Evolutionary conservation across 768 basidiomycete species (phyloP).

Genomic region (Russula olivacea): DNA sequence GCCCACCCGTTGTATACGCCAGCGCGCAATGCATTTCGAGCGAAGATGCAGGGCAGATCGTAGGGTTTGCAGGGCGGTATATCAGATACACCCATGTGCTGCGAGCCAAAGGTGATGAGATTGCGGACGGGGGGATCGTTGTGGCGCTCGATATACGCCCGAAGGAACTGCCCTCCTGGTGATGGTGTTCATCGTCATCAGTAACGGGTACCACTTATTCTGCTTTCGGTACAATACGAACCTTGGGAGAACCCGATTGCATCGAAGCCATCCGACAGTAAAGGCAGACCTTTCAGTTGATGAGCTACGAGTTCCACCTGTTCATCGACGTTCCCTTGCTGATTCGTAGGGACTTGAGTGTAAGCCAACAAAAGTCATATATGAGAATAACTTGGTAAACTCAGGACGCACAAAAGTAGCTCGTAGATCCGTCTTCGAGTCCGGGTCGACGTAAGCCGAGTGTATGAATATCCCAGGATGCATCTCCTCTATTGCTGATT

Average conservation of each 20-base stretch:
- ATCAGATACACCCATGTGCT: conserved; percentile 82
- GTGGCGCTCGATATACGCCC: conserved; percentile 75
- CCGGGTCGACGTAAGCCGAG: conserved; percentile 59
- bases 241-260: conserved; percentile 89
- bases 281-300: conserved; percentile 57
- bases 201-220: neutral
- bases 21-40: conserved; percentile 51
- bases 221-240: conserved; percentile 14
- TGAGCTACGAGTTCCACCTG: conserved; percentile 60
- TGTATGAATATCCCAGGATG: conserved; percentile 77
- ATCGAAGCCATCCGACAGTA: conserved; percentile 69
- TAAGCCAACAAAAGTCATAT: neutral
- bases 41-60: conserved; percentile 66
- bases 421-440: conserved; percentile 54
- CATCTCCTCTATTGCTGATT: conserved; percentile 48
- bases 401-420: conserved; percentile 64
- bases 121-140: conserved; percentile 72
- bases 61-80: conserved; percentile 56
- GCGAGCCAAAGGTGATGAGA: conserved; percentile 81
- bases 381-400: neutral
- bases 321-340: conserved; percentile 76
- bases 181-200: neutral
- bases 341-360: neutral
- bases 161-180: conserved; percentile 75
- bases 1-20: conserved; percentile 74